Evolutionary conservation across 257 asterid species (phyloP), one percentile per base, ranked within the genome.

Genomic region (Haberlea rhodopensis): DNA sequence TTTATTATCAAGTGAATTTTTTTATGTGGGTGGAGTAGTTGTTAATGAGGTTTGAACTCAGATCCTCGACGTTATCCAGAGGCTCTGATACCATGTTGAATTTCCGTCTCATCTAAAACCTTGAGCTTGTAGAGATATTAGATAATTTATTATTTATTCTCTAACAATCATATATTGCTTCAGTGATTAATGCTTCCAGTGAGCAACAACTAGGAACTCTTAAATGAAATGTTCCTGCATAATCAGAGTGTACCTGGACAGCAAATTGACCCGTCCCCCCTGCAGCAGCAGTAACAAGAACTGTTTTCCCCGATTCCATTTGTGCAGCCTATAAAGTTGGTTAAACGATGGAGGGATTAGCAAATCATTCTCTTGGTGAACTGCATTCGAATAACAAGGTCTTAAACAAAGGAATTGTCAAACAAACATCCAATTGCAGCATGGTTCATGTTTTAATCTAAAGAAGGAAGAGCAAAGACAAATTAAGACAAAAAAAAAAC

Each of bases 241-340:
- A 62, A 60, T 31, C 19, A 53, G 56, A 51, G 52, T 43, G 19
- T 82, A 92, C 97, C 99, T 92, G 99, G 70, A 92, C 97, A 3
- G 99, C 97, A 79, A 92, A 92, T 79, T 92, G 97, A 71, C 97
- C 99, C 25, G 99, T 92, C 46, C 97, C 99, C 68, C 97, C 99
- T 53, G 97, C 99, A 74, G 99, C 99, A 49, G 97, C 99, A 57
- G 97, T 92, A 71, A 92, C 96, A 23, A 92, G 95, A 71, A 92
- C 97, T 59, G 85, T 75, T 82, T 87, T 89, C 60, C 96, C 96
- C 0, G 94, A 82, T 56, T 74, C 97, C 94, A 87, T 82, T 72
- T 75, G 96, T 75, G 94, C 97, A 60, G 95, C 91, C 99, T 92
- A 66, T 67, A 18, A 63, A 24, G 16, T 76, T 57, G 57, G 48